phyloP scores from a whole-genome alignment of 2,329 filamentous ascomycete genomes.

The Cladophialophora bantiana region DNA sequence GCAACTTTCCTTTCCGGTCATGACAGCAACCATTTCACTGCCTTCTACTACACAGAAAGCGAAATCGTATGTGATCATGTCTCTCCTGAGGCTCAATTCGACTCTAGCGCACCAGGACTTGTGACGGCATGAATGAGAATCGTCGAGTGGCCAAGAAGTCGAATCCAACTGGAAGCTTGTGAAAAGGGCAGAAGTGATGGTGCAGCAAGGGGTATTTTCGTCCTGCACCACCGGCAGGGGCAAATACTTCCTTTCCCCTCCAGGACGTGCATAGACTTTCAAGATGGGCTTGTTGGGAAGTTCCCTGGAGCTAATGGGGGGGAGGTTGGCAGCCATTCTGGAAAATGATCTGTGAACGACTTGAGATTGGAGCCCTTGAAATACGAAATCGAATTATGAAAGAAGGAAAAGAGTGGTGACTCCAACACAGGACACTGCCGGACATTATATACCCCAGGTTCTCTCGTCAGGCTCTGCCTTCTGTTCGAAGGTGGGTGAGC shows the following conservation, averaged over 20 bases:
- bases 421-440: background rate
- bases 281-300: background rate
- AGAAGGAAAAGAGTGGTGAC: background rate
- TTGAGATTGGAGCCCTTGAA: background rate
- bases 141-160: background rate
- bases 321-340: background rate
- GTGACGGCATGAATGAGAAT: background rate
- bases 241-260: background rate
- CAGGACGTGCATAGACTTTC: background rate
- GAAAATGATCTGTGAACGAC: background rate
- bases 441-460: background rate
- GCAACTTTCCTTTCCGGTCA: conserved; percentile 18
- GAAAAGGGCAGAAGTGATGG: conserved; percentile 5
- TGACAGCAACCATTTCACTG: conserved; percentile 4
- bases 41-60: conserved; percentile 14
- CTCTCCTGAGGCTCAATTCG: background rate
- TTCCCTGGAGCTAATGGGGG: background rate
- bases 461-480: background rate
- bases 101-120: background rate
- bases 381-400: background rate
- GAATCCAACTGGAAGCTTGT: background rate
- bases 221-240: background rate
- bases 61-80: background rate
- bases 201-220: conserved; percentile 1
- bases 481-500: background rate